phyloP scores from a whole-genome alignment of 768 basidiomycete species.

The Mycena chlorophos region DNA sequence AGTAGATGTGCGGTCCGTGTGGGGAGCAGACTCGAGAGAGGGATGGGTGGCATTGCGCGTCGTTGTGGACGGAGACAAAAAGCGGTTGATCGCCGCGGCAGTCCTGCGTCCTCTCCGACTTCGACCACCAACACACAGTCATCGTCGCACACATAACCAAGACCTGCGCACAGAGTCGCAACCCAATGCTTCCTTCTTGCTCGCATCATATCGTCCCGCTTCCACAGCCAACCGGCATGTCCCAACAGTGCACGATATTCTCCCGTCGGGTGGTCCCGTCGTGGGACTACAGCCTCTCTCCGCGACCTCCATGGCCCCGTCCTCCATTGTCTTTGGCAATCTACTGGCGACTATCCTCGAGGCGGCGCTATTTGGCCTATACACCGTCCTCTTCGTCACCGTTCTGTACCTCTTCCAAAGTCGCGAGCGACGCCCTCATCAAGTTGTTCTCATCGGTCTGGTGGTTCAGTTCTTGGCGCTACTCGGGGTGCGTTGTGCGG shows the following conservation, averaged over 20 bases:
- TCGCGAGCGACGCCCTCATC: neutral
- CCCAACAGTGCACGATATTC: neutral
- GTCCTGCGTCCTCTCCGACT: too few species aligned
- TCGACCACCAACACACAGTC: too few species aligned
- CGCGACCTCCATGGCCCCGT: neutral
- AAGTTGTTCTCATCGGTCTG: neutral
- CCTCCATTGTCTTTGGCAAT: neutral
- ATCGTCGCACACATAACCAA: too few species aligned
- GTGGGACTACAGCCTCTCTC: neutral
- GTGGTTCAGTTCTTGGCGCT: neutral
- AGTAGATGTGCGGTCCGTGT: neutral
- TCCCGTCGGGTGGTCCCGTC: neutral
- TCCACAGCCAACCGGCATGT: too few species aligned
- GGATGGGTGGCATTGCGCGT: too few species aligned
- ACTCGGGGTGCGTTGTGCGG: neutral
- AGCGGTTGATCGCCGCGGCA: too few species aligned
- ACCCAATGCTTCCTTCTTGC: too few species aligned
- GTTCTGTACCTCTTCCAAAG: constrained; percentile 7
- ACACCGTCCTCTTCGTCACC: constrained; percentile 3
- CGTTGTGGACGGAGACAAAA: too few species aligned
- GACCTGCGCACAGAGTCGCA: too few species aligned
- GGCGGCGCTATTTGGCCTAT: constrained; percentile 1
- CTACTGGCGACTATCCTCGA: constrained; percentile 1
- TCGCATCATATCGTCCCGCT: too few species aligned
- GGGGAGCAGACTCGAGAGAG: neutral